Evolutionary conservation across 768 basidiomycete species (phyloP).

Genomic region (Pisolithus albus): DNA sequence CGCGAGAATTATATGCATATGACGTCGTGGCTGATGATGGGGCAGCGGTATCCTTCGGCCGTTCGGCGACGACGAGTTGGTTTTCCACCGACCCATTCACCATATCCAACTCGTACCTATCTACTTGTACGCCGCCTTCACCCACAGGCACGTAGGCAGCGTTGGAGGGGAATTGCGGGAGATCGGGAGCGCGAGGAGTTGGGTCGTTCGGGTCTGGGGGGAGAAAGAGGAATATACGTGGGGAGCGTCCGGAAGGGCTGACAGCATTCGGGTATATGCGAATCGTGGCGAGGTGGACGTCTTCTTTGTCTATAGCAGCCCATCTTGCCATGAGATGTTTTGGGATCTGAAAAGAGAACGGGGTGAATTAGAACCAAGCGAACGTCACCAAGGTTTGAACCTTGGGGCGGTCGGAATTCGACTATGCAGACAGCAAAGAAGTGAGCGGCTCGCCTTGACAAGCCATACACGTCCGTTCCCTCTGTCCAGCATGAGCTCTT

Average conservation of each 20-base stretch:
- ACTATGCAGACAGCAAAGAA: neutral
- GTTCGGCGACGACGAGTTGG: constrained; percentile 79
- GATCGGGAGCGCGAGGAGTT: constrained; percentile 16
- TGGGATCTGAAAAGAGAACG: constrained; percentile 56
- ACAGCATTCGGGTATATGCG: constrained; percentile 61
- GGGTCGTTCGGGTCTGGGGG: constrained; percentile 50
- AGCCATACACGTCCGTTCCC: constrained; percentile 77
- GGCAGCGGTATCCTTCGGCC: constrained; percentile 55
- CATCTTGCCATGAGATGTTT: constrained; percentile 83
- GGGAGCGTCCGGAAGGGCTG: constrained; percentile 39
- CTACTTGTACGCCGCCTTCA: constrained; percentile 31
- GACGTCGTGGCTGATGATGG: constrained; percentile 30
- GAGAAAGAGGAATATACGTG: constrained; percentile 60
- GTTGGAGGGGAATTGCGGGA: constrained; percentile 22
- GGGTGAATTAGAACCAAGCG: no score
- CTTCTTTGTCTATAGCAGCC: constrained; percentile 67
- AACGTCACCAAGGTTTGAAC: no score
- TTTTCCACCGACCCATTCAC: constrained; percentile 80
- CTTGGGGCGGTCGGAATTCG: no score
- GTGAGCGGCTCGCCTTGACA: constrained; percentile 58
- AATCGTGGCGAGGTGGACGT: constrained; percentile 76
- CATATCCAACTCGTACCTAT: constrained; percentile 85
- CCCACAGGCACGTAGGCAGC: constrained; percentile 26
- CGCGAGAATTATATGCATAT: constrained; percentile 47
- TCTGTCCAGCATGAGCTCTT: constrained; percentile 71